Conservation (phyloP, 2,329 filamentous ascomycete genomes). For the Sordariomycetes sp. region DNA sequence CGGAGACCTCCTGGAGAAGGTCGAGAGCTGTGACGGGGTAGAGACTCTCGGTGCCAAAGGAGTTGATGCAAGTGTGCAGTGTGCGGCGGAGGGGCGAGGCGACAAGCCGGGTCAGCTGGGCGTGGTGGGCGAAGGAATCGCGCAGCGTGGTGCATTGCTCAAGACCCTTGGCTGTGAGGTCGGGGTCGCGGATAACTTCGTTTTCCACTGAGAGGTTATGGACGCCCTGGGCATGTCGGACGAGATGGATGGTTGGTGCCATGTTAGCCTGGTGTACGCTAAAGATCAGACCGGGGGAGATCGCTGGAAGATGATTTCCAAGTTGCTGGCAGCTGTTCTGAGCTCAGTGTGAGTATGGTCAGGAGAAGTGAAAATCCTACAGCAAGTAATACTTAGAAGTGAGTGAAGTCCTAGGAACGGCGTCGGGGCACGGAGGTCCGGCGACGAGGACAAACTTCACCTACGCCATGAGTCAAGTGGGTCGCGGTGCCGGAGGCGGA, state of each 20-base stretch:
- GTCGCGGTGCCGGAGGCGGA: conserved; percentile 3
- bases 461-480: neutral
- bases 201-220: conserved; percentile 70
- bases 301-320: neutral
- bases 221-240: conserved; percentile 69
- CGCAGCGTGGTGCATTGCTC: conserved; percentile 62
- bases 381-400: neutral
- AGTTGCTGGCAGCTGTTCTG: neutral
- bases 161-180: conserved; percentile 67
- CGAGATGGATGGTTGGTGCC: conserved; percentile 51
- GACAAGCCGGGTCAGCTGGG: conserved; percentile 58
- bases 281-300: no score
- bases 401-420: no score
- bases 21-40: conserved; percentile 56
- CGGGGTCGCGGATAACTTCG: conserved; percentile 66
- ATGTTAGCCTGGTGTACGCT: no score
- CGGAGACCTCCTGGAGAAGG: conserved; percentile 69
- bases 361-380: neutral
- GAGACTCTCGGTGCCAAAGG: conserved; percentile 37
- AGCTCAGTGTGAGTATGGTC: neutral
- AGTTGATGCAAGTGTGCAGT: conserved; percentile 64
- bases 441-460: neutral
- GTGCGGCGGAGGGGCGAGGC: conserved; percentile 76
- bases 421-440: neutral
- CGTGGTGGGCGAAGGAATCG: conserved; percentile 54